A percentile compares a stretch with the other conserved stretches of the same genome.
These are phyloP conservation scores for Shiraia sp. DNA, from an alignment of 2,329 filamentous ascomycete species.

Conservation along the genomic window DNA sequence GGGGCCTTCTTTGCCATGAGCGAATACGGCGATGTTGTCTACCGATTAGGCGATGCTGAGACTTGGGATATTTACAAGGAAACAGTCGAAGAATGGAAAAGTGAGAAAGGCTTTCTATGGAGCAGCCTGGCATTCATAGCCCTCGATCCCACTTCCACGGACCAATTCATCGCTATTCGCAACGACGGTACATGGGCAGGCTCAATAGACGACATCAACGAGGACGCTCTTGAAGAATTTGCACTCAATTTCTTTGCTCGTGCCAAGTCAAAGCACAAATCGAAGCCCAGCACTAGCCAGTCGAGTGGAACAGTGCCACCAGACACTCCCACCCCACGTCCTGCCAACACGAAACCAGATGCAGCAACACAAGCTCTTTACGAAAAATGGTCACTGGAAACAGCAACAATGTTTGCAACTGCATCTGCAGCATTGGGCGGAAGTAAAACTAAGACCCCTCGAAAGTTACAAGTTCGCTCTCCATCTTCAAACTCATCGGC, in stretches of 20 bases:
- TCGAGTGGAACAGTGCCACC: slow-evolving; percentile 3
- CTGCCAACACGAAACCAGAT: slow-evolving; percentile 14
- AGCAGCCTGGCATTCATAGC: slow-evolving; percentile 35
- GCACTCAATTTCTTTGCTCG: slow-evolving; percentile 35
- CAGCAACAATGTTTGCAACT: slow-evolving; percentile 28
- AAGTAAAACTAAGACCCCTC: slow-evolving; percentile 15
- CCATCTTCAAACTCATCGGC: slow-evolving; percentile 1
- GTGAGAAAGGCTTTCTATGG: slow-evolving; percentile 35
- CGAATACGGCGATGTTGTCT: slow-evolving; percentile 41
- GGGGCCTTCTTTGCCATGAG: slow-evolving; percentile 44
- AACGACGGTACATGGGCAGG: slow-evolving; percentile 42
- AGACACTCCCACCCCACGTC: neutral
- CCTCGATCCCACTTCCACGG: slow-evolving; percentile 31
- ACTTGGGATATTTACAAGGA: slow-evolving; percentile 38
- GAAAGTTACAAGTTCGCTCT: slow-evolving; percentile 34
- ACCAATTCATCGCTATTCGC: slow-evolving; percentile 42
- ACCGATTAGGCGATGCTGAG: slow-evolving; percentile 25
- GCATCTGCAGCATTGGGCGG: slow-evolving; percentile 28
- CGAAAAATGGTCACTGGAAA: slow-evolving; percentile 34
- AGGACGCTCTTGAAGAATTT: slow-evolving; percentile 37
- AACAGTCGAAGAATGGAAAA: slow-evolving; percentile 42
- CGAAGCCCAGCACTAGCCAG: slow-evolving; percentile 15
- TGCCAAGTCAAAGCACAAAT: slow-evolving; percentile 18
- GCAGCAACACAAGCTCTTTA: slow-evolving; percentile 30
- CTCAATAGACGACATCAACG: slow-evolving; percentile 38